Evolutionary conservation across 2,329 filamentous ascomycete species (phyloP).

Genomic region (Saccharata proteae): DNA sequence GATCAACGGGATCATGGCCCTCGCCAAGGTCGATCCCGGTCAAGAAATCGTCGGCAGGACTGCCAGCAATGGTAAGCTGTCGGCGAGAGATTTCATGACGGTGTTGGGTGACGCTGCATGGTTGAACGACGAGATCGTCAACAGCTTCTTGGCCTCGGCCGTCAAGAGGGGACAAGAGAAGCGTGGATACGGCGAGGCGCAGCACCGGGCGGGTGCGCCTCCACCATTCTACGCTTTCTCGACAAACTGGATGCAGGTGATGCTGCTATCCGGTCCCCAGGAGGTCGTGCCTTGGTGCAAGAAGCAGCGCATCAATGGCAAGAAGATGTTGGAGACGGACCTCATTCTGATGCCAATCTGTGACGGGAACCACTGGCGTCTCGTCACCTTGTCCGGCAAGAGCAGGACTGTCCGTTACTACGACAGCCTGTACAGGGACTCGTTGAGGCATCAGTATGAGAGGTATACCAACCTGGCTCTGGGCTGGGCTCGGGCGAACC

Average conservation of each 20-base stretch:
- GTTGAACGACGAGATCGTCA: constrained; percentile 70
- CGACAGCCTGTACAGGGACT: constrained; percentile 46
- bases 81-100: too few relatives aligned
- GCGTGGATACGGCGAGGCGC: constrained; percentile 39
- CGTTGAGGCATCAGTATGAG: too few relatives aligned
- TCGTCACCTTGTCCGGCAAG: constrained; percentile 53
- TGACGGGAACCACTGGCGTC: constrained; percentile 54
- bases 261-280: too few relatives aligned
- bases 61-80: too few relatives aligned
- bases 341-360: constrained; percentile 61
- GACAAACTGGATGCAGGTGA: too few relatives aligned
- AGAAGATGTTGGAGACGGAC: constrained; percentile 52
- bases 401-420: constrained; percentile 53
- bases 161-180: constrained; percentile 46
- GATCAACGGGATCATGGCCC: too few relatives aligned
- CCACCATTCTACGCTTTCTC: constrained; percentile 52
- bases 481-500: constrained; percentile 36
- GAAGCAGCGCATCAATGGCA: too few relatives aligned
- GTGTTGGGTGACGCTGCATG: constrained; percentile 44
- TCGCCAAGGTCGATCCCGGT: too few relatives aligned
- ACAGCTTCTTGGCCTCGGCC: constrained; percentile 51
- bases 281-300: constrained; percentile 33
- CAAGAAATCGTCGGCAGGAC: too few relatives aligned
- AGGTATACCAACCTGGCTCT: constrained; percentile 9
- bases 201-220: constrained; percentile 42